Base-by-base conservation (phyloP, 2,329 filamentous ascomycete genomes). In the Diplodia sapinea region DNA sequence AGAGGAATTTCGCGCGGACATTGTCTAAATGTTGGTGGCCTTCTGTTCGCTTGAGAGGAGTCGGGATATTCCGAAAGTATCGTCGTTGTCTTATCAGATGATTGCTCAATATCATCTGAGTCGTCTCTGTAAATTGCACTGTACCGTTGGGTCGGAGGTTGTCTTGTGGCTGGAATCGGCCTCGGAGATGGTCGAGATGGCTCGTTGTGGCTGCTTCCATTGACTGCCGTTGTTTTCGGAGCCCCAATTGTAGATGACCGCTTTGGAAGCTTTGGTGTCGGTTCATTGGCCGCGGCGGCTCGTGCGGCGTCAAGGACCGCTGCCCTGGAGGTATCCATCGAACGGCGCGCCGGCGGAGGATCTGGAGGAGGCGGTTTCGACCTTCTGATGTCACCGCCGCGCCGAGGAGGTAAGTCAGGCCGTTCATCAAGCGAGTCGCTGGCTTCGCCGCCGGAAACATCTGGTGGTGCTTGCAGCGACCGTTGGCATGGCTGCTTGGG, bases 11-110 rank as follows among this genome's bases (percentile, higher is more conserved):
- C 91, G 63, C 85, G 85, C n/a, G 87, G 86, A 0, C 91, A 90
- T 51, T 88, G 85, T 72, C 89, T 90, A 72, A 92, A 88, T 63
- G 86, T 86, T 0, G 95, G 95, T 17, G 92, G 91, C 59, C 93
- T 87, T 61, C 95, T 88, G 75, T 97, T 99, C 2, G 92, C 88
- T 71, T 90, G 89, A 1, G 93, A 92, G 1, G 91, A 84, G 78
- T 99, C 94, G 0, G 95, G 95, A 76, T 92, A 97, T 61, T 91
- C 87, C 9, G 85, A 86, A 23, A 79, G 68, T 82, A 81, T 61
- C 82, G 87, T 83, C 15, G 83, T 77, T 0, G 84, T 76, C 50
- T 87, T 85, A 38, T 85, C 84, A 0, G 75, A 68, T 8, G 75
- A 68, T 8, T 76, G 74, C 31, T 85, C 82, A 12, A 72, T 72